phyloP scores from a whole-genome alignment of 331 rosid species.

The Quercus tomentella region DNA sequence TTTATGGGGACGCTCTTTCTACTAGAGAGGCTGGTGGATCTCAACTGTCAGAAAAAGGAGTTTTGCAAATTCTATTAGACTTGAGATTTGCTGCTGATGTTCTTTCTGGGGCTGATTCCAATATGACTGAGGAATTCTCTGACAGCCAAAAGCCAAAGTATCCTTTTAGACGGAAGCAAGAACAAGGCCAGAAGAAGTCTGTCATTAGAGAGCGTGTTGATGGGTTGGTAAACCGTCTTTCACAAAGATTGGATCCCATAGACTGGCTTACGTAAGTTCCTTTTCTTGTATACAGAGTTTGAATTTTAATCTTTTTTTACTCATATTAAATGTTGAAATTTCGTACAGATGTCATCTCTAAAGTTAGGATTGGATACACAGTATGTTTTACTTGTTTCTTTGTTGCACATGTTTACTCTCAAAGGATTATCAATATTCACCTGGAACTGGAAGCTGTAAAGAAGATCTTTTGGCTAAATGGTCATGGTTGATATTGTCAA shows the following conservation, averaged over 20 bases:
- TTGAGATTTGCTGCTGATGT: slow-evolving; percentile 86
- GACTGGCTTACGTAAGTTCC: slow-evolving; percentile 97
- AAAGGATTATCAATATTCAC: neutral
- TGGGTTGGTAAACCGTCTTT: slow-evolving; percentile 61
- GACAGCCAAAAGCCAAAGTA: slow-evolving; percentile 42
- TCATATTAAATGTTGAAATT: neutral
- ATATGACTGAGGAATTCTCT: slow-evolving; percentile 42
- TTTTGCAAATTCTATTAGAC: slow-evolving; percentile 81
- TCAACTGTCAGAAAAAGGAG: slow-evolving; percentile 86
- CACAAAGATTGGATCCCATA: slow-evolving; percentile 92
- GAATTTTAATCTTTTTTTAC: slow-evolving; percentile 1
- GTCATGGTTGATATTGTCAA: neutral
- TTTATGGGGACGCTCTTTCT: slow-evolving; percentile 66
- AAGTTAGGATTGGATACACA: neutral
- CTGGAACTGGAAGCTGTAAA: neutral
- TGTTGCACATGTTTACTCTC: neutral
- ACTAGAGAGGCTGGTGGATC: slow-evolving; percentile 50
- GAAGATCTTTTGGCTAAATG: slow-evolving; percentile 10
- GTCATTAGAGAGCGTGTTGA: slow-evolving; percentile 58
- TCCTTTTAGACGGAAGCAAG: slow-evolving; percentile 68
- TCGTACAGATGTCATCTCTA: neutral
- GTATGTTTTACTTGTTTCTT: neutral
- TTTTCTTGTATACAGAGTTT: neutral
- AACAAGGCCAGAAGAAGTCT: slow-evolving; percentile 47
- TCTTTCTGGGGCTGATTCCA: slow-evolving; percentile 79